These are phyloP conservation scores for Candida insectorum DNA, from an alignment of 805 yeast species.

Conservation along the genomic window DNA sequence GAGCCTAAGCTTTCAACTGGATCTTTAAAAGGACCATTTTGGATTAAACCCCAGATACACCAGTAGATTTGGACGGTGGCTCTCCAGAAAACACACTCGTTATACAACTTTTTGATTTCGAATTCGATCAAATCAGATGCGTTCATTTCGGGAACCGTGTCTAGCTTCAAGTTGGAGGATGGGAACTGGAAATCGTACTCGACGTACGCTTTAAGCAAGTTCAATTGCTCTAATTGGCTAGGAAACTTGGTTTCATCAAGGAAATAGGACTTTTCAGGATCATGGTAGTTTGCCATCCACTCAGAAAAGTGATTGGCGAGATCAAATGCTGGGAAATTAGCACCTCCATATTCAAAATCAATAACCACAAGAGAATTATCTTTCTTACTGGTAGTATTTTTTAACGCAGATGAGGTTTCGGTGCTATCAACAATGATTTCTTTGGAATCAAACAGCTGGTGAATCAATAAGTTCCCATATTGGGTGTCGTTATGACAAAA, in stretches of 20 bases:
- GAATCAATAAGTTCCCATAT: conserved; percentile 83
- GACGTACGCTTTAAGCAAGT: conserved; percentile 74
- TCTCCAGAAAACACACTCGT: conserved; percentile 75
- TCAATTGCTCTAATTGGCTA: conserved; percentile 58
- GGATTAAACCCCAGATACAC: conserved; percentile 91
- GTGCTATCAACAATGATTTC: conserved; percentile 23
- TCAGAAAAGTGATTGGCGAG: conserved; percentile 91
- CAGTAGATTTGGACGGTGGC: conserved; percentile 75
- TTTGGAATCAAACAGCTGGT: conserved; percentile 50
- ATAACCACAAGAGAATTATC: conserved; percentile 75
- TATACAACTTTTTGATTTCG: conserved; percentile 51
- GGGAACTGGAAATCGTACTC: conserved; percentile 49
- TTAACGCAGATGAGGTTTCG: conserved; percentile 13
- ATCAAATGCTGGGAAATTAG: conserved; percentile 85
- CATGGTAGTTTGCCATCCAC: conserved; percentile 95
- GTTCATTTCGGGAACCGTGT: conserved; percentile 9
- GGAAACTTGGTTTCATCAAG: conserved; percentile 65
- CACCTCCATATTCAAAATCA: conserved; percentile 94
- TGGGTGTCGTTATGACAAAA: conserved; percentile 97
- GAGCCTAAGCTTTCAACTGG: conserved; percentile 9
- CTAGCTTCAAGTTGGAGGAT: conserved; percentile 25
- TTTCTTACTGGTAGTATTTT: conserved; percentile 27
- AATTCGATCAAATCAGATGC: conserved; percentile 31
- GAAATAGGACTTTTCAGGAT: conserved; percentile 48
- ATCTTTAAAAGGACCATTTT: conserved; percentile 48